Evolutionary conservation across 108 stramenopile genomes (phyloP), one percentile per base, ranked within the genome.

Genomic region (Bacterosira constricta): DNA sequence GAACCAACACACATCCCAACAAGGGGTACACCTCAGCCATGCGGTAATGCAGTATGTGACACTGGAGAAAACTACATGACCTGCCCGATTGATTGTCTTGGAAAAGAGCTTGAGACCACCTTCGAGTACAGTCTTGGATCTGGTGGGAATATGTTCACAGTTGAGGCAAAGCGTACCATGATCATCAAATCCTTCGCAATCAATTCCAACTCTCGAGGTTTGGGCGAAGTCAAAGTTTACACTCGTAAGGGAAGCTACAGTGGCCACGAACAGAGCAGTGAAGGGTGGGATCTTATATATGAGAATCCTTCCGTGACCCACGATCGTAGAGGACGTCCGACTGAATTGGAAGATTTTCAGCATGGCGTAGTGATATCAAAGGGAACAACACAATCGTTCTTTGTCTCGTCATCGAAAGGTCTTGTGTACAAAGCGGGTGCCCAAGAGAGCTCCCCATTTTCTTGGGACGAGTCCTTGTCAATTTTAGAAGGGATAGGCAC

Each of bases 401-500:
- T 56, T 55, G 50, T 71, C 4, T 61, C 70, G 10, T 61, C 70
- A 29, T 44, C 70, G 29, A 60, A 38, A 1, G 60, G 60, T 13
- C 41, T 71, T 20, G 58, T 60, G 1, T 71, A 71, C 36, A 50
- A 61, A 20, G 21, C 17, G 17, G 70, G 70, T 1, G 30, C 45
- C 8, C 8, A 39, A 61, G 60, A 71, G 50, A n/a, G 11, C 12
- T 21, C 50, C 21, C 2, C 38, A 12, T 51, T 37, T 27, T 4
- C 27, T 1, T 15, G 26, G 1, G 70, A 71, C 35, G 54, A 37
- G 2, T 36, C 47, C 3, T 29, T 71, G 35, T 25, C 36, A 27
- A 41, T 71, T 29, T 61, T 44, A 12, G 59, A 71, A 60, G 70
- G 70, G 2, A 51, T 71, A 26, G 70, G 59, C 25, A 52, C 42